A percentile compares a stretch with the other conserved stretches of the same genome.
Evolutionary conservation across 805 yeast genomes (phyloP).

Genomic region (Candida arabinofermentans): DNA sequence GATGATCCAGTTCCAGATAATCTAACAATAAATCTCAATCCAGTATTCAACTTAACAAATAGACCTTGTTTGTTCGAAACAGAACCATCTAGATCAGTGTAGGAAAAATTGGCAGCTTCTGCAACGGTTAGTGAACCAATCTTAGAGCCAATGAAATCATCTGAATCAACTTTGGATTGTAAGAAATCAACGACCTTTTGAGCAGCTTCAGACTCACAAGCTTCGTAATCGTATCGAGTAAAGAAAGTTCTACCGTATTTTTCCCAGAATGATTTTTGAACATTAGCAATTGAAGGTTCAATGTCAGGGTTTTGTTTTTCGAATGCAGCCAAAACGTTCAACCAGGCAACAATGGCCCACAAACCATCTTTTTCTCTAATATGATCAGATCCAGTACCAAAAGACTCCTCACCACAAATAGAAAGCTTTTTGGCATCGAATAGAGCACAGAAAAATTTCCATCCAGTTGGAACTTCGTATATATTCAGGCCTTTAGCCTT

Average conservation of each 20-base stretch:
- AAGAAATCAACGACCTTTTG: conserved; percentile 56
- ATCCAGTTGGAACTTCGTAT: conserved; percentile 98
- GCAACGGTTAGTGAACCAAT: conserved; percentile 52
- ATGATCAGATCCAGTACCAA: conserved; percentile 97
- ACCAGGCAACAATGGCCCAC: conserved; percentile 98
- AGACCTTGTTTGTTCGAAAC: conserved; percentile 87
- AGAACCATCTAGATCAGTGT: conserved; percentile 92
- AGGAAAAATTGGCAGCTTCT: conserved; percentile 85
- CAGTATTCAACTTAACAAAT: conserved; percentile 73
- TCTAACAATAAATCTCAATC: conserved; percentile 83
- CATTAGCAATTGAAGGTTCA: conserved; percentile 61
- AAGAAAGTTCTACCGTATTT: conserved; percentile 96
- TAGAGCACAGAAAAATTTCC: conserved; percentile 96
- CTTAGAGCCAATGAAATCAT: conserved; percentile 46
- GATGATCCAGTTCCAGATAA: conserved; percentile 96
- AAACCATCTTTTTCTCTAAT: conserved; percentile 96
- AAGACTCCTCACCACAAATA: conserved; percentile 97
- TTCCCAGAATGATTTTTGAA: conserved; percentile 83
- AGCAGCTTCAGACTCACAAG: conserved; percentile 75
- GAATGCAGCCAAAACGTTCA: conserved; percentile 87
- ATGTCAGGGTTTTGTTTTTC: conserved; percentile 46
- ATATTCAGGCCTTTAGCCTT: conserved; percentile 64
- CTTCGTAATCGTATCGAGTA: conserved; percentile 92
- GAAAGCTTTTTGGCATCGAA: conserved; percentile 91
- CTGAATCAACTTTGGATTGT: conserved; percentile 33